Evolutionary conservation across 306 rosid species (phyloP).

Genomic region (Fragaria vesca): DNA sequence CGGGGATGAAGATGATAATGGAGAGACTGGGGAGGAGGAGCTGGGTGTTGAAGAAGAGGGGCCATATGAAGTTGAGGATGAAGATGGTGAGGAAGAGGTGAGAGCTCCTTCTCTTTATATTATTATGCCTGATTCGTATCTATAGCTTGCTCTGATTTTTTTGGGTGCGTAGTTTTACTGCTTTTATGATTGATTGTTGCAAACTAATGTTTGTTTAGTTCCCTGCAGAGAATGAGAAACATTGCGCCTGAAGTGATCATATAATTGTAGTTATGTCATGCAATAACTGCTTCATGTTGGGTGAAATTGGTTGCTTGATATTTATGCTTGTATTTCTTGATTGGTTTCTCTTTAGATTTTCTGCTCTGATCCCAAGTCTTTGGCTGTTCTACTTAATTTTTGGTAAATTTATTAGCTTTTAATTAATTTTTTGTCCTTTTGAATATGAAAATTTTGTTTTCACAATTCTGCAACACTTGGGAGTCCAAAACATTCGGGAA

Average conservation of each 20-base stretch:
- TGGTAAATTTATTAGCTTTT: neutral
- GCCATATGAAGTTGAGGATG: conserved; percentile 58
- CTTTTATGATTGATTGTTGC: neutral
- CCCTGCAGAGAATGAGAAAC: conserved; percentile 7
- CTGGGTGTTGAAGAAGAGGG: conserved; percentile 56
- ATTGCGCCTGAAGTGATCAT: neutral
- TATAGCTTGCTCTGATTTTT: neutral
- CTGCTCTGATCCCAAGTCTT: neutral
- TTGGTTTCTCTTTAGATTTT: neutral
- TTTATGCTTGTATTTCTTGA: neutral
- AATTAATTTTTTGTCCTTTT: neutral
- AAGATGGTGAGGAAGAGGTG: conserved; percentile 68
- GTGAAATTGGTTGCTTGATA: conserved; percentile 11
- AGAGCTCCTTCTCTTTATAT: conserved; percentile 19
- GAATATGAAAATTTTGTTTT: neutral
- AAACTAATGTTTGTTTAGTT: conserved; percentile 17
- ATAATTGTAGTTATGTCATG: neutral
- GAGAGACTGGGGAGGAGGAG: conserved; percentile 86
- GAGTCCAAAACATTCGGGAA: neutral
- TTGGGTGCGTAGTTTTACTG: neutral
- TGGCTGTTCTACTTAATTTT: neutral
- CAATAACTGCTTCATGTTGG: conserved; percentile 14
- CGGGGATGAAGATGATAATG: conserved; percentile 75
- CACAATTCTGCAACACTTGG: neutral
- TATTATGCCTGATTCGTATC: neutral